Percentiles rank a stretch among this genome's conserved stretches.
Evolutionary conservation across 306 rosid species (phyloP).

Genomic region (Dryas alaskensis): DNA sequence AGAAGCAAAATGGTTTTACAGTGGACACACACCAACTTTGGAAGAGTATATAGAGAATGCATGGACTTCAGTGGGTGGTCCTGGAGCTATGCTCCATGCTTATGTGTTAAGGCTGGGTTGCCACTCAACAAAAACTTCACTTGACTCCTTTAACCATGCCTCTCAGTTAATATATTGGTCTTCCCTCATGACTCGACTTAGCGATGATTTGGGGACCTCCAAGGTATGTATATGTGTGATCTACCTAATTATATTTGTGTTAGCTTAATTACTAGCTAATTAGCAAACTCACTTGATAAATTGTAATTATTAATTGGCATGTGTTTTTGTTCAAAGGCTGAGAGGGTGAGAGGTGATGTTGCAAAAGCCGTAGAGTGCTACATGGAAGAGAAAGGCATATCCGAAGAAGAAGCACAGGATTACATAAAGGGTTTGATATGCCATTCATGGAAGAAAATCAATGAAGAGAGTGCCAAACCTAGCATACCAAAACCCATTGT

Average conservation of each 20-base stretch:
- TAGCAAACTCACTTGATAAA: too few relatives aligned
- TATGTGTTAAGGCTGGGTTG: conserved; percentile 7
- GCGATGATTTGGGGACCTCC: conserved; percentile 35
- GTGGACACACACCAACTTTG: conserved; percentile 18
- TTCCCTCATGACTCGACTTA: conserved; percentile 22
- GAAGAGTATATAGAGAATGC: conserved; percentile 30
- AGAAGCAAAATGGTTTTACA: conserved; percentile 35
- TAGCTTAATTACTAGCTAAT: too few relatives aligned
- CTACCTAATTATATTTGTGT: too few relatives aligned
- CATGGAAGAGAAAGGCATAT: conserved; percentile 24
- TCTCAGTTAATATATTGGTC: conserved; percentile 26
- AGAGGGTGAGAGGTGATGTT: conserved; percentile 36
- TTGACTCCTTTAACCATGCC: conserved; percentile 14
- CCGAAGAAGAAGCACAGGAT: conserved; percentile 24
- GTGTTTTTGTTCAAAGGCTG: conserved; percentile 13
- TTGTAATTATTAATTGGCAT: not conserved
- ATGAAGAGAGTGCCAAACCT: conserved; percentile 6
- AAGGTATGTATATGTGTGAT: conserved; percentile 14
- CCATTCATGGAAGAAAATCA: conserved; percentile 26
- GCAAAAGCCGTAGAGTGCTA: conserved; percentile 29
- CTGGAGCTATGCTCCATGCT: conserved; percentile 26
- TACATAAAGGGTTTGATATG: conserved; percentile 8
- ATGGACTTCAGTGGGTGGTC: conserved; percentile 31
- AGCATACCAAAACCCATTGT: conserved; percentile 21
- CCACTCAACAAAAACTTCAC: conserved; percentile 7